A percentile compares a stretch with the other conserved stretches of the same genome.
These are phyloP conservation scores for Rhodotorula toruloides DNA, from an alignment of 768 basidiomycete species.

Conservation along the genomic window DNA sequence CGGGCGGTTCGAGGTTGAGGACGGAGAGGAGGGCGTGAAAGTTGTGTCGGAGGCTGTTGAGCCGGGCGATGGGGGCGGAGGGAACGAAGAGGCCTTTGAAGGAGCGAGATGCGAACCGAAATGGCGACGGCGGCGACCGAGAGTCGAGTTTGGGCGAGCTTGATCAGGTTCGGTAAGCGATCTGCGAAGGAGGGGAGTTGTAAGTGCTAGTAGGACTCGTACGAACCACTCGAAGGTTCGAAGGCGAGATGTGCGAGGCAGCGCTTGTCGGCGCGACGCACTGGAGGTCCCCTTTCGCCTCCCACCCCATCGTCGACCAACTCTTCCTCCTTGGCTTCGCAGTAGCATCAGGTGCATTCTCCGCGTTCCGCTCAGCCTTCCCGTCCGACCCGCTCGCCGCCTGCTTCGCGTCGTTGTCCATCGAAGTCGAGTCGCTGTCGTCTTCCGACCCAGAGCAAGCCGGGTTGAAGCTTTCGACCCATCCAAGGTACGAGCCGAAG, in stretches of 20 bases:
- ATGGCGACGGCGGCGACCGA: constrained; percentile 18
- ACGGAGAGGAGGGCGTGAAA: neutral
- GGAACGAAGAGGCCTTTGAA: neutral
- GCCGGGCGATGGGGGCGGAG: neutral
- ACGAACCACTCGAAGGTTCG: no score
- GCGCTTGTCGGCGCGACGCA: neutral
- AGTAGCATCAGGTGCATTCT: no score
- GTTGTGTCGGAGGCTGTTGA: neutral
- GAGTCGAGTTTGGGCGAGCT: neutral
- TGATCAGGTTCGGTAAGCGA: neutral
- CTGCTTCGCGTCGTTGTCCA: no score
- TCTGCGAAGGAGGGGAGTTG: neutral
- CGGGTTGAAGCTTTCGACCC: constrained; percentile 37
- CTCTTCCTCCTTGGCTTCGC: no score
- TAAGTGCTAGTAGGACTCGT: no score
- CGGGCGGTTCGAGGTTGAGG: neutral
- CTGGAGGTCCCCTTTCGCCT: constrained; percentile 9
- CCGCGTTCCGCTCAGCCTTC: no score
- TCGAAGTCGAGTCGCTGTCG: no score
- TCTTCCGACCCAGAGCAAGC: constrained; percentile 4
- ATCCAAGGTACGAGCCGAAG: constrained; percentile 35
- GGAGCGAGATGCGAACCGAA: constrained; percentile 12
- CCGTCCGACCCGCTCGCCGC: no score
- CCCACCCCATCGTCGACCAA: constrained; percentile 36
- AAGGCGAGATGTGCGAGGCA: no score